Evolutionary conservation across 306 rosid genomes (phyloP), one percentile per base, ranked within the genome.

Genomic region (Delonix regia): DNA sequence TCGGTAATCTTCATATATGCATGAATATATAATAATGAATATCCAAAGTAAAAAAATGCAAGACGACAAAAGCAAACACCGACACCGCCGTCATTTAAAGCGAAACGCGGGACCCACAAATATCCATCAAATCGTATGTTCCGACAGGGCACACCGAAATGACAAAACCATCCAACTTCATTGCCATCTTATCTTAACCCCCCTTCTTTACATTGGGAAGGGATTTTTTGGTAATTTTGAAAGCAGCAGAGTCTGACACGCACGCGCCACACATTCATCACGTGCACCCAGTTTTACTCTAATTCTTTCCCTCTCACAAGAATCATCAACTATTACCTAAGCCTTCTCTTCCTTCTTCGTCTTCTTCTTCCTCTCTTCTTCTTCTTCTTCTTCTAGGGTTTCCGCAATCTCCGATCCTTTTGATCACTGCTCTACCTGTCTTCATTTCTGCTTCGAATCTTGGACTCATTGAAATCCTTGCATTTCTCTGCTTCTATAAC

Each of bases 241-340:
- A 48, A 28, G 8, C 9, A 10, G 6, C 34, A 0, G 19, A 51
- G 30, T 55, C 52, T 21, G 77, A 18, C 18, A 30, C 27, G 19
- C 73, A 64, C 72, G 80, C 64, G 68, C 68, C 33, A 19, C 21
- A 6, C 63, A 1, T 36, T 78, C 76, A 76, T 78, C 82, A 71
- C 77, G 89, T 81, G 90, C 80, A 73, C 81, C 85, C 87, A 84
- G 85, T 87, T 81, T 55, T 52, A 34, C 4, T 53, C 27, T 9
- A 1, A 12, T 11, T 7, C 53, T 30, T 15, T 15, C 48, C 74
- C 56, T 61, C 33, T 60, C 55, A 27, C 10, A 24, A 48, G 14
- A 62, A 48, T 14, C 39, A 59, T 69, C 71, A 19, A 57, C 74
- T 30, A 59, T 81, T 25, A 62, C 66, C 78, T 36, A 73, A 42